Percentiles rank a stretch among this genome's conserved stretches.
phyloP scores from a whole-genome alignment of 495 filamentous ascomycete genomes.

The Aspergillus sclerotioniger region DNA sequence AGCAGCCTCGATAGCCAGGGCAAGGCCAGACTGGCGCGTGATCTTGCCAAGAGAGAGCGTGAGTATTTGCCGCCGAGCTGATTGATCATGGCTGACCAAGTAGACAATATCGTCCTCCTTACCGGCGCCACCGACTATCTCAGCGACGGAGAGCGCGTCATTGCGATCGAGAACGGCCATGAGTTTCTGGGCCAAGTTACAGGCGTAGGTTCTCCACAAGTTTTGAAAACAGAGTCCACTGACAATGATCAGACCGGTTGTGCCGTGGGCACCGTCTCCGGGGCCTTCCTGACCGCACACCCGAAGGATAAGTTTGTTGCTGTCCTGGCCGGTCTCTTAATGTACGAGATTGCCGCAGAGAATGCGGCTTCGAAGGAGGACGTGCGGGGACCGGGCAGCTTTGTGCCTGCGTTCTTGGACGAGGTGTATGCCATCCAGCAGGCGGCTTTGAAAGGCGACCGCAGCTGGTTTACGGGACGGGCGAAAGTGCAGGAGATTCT shows the following conservation, averaged over 20 bases:
- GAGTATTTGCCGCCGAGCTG: conserved; percentile 17
- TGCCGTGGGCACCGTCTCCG: conserved; percentile 76
- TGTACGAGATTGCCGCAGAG: conserved; percentile 87
- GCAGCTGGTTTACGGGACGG: conserved; percentile 51
- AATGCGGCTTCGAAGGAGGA: conserved; percentile 58
- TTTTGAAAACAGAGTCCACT: neutral
- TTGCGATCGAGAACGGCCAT: conserved; percentile 74
- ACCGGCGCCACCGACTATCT: conserved; percentile 79
- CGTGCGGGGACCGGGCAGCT: conserved; percentile 80
- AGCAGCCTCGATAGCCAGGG: conserved; percentile 52
- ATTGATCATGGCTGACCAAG: neutral
- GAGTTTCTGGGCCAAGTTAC: conserved; percentile 76
- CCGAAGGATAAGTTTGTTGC: conserved; percentile 62
- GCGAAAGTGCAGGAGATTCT: conserved; percentile 52
- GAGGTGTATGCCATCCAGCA: conserved; percentile 56
- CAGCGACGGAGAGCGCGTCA: conserved; percentile 67
- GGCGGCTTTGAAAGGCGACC: conserved; percentile 45
- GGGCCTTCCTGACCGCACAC: conserved; percentile 64
- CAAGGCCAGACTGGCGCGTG: conserved; percentile 59
- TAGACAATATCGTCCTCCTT: conserved; percentile 73
- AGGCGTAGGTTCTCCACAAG: conserved; percentile 47
- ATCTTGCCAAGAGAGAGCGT: conserved; percentile 64
- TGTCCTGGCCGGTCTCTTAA: conserved; percentile 67
- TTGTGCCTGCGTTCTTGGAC: conserved; percentile 84
- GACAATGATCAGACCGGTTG: conserved; percentile 62